Base-by-base conservation (phyloP, 345 rosid species). In the Moringa oleifera region DNA sequence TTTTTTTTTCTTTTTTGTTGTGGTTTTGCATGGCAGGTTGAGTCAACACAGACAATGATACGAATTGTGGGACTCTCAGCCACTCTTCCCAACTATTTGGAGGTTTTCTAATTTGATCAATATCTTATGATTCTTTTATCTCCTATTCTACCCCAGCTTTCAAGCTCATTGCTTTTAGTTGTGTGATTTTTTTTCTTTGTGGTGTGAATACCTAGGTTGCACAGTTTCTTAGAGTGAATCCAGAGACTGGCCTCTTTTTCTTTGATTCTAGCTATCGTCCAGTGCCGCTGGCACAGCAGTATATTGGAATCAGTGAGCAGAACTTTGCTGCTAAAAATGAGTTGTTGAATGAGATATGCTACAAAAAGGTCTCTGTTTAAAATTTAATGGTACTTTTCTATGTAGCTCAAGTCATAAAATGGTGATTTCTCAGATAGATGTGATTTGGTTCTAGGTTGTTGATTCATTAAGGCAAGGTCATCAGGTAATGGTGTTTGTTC, bases 11-110 rank as follows among this genome's bases (percentile, higher is more conserved):
- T 19, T 66, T 53, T 69, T 63, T 5, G 5, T 5, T 33, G 37
- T 33, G 37, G 56, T 28, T 68, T 54, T 57, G 28, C 67, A 21
- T 71, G 65, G 53, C 81, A 93, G 98, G 98, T 93, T 80, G 98
- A 93, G 77, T 90, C 96, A 72, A 90, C 97, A 61, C 98, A 93
- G 70, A 80, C 89, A 57, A 93, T 93, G 98, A 93, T 93, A 67
- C 96, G 98, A 63, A 88, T 93, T 58, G 98, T 93, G 50, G 98
- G 98, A 77, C 91, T 93, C 69, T 93, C 98, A 74, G 98, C 98
- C 70, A 93, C 98, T 66, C 73, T 90, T 58, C 98, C 98, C 57
- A 90, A 91, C 74, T 93, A 87, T 73, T 67, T 84, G 64, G 94
- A 93, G 98, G 98, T 93, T 62, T 63, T 37, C 63, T 41, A 12